Base-by-base conservation (phyloP, 345 rosid genomes). In the Citrus unshiu region DNA sequence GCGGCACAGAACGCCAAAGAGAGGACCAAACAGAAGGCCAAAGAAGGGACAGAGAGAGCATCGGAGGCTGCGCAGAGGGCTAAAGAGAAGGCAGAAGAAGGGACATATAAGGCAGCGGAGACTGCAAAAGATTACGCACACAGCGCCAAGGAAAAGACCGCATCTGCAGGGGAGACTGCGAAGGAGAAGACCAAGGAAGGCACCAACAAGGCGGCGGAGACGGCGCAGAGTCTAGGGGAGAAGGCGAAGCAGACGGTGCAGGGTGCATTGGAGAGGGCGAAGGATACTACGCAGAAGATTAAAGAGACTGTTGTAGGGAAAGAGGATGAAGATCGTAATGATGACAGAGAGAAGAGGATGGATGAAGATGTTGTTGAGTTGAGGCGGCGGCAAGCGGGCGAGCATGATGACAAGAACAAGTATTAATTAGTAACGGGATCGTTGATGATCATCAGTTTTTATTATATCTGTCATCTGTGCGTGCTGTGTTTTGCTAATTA, bases 251-350 rank as follows among this genome's bases (percentile, higher is more conserved):
- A 82, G 79, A 76, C 83, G 2, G 81, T 70, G 73, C 46, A 73
- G 12, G 81, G 76, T 6, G 84, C 86, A 0, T 83, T 81, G 88
- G 85, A 78, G 13, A 72, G 77, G 0, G 84, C 88, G 2, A 83
- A 84, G 67, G 88, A 64, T 2, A 80, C 86, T 2, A 70, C 84
- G 2, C 79, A 82, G 67, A 88, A 86, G 87, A 83, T 83, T 8
- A 86, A 83, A 77, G 88, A 88, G 83, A 84, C 84, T 1, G 82
- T 80, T 27, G 85, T 80, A 1, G 89, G 89, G 9, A 82, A 84
- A 61, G 78, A 69, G 27, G 77, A 79, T 1, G 77, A 21, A 30
- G 70, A 54, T 46, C 51, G 51, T 0, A 76, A 82, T 1, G 72
- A 21, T 57, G 70, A 56, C 2, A 69, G 46, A 16, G 61, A 59